These are phyloP conservation scores for Metschnikowia lachancei DNA, from an alignment of 805 yeast genomes.

Conservation along the genomic window DNA sequence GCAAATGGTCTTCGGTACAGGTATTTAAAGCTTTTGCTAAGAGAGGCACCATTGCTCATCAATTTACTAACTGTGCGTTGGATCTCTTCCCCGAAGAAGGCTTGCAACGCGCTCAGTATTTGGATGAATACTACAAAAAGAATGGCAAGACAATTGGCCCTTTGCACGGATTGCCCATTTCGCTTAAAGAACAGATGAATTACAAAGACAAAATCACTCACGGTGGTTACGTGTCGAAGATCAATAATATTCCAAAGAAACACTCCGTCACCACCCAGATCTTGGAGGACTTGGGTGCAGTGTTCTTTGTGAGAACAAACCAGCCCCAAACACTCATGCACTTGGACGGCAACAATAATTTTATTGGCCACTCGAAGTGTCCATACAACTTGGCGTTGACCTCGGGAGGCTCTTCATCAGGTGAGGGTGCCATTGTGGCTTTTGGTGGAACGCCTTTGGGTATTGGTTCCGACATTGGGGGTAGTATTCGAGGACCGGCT, in stretches of 20 bases:
- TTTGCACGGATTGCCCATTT: conserved; percentile 64
- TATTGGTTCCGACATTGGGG: conserved; percentile 71
- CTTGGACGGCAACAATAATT: conserved; percentile 57
- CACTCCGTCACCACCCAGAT: conserved; percentile 50
- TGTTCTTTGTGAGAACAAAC: conserved; percentile 61
- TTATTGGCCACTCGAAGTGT: conserved; percentile 58
- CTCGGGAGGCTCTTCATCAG: conserved; percentile 73
- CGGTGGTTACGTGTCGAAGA: conserved; percentile 55
- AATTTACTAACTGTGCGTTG: conserved; percentile 56
- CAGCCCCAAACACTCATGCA: conserved; percentile 74
- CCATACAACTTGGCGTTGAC: conserved; percentile 56
- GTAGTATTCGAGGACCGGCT: conserved; percentile 66
- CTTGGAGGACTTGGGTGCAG: conserved; percentile 53
- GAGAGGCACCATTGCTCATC: conserved; percentile 62
- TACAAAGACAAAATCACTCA: conserved; percentile 53
- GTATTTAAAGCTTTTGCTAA: conserved; percentile 64
- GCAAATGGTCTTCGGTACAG: conserved; percentile 47
- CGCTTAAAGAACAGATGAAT: conserved; percentile 62
- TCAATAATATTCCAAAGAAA: conserved; percentile 46
- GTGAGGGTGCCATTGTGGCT: conserved; percentile 64
- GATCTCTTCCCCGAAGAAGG: conserved; percentile 65
- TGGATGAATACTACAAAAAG: conserved; percentile 50
- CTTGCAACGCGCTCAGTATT: conserved; percentile 49
- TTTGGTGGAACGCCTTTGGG: conserved; percentile 62
- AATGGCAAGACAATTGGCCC: conserved; percentile 58